Evolutionary conservation across 1,284 basidiomycete genomes (phyloP).

Genomic region (Tylopilus orsonianus): DNA sequence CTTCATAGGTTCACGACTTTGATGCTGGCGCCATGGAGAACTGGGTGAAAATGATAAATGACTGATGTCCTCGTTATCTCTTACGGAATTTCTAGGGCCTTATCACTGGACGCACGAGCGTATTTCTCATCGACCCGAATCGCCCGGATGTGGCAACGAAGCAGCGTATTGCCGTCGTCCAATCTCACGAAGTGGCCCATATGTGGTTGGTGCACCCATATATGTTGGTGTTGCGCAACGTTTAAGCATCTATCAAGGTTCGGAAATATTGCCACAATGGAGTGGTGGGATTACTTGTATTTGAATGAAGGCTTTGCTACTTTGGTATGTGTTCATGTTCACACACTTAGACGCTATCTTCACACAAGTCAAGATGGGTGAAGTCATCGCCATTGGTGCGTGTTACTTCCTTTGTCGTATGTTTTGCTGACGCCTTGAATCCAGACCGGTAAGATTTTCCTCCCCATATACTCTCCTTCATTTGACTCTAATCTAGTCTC

Average conservation of each 20-base stretch:
- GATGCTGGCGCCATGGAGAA: conserved; percentile 96
- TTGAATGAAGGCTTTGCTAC: conserved; percentile 92
- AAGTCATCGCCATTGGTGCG: conserved; percentile 84
- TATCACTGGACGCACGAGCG: conserved; percentile 87
- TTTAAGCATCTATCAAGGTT: conserved; percentile 50
- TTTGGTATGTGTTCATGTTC: conserved; percentile 46
- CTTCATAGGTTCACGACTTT: conserved; percentile 72
- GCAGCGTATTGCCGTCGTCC: conserved; percentile 77
- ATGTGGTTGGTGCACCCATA: conserved; percentile 59
- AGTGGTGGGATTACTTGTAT: conserved; percentile 92
- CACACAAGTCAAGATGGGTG: conserved; percentile 67
- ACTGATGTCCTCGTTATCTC: background rate
- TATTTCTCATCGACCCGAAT: conserved; percentile 81
- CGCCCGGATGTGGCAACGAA: conserved; percentile 76
- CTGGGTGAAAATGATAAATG: conserved; percentile 48
- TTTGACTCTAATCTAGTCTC: conserved; percentile 43
- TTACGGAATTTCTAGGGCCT: conserved; percentile 53
- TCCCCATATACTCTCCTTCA: conserved; percentile 3
- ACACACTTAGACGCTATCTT: background rate
- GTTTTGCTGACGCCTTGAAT: conserved; percentile 4
- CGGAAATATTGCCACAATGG: conserved; percentile 90
- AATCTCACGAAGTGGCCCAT: conserved; percentile 84
- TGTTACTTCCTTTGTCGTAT: conserved; percentile 1
- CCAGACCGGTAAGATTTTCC: conserved; percentile 46
- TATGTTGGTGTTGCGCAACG: background rate